Base-by-base conservation (phyloP, 305 asterid genomes). In the Rubia peregrina region DNA sequence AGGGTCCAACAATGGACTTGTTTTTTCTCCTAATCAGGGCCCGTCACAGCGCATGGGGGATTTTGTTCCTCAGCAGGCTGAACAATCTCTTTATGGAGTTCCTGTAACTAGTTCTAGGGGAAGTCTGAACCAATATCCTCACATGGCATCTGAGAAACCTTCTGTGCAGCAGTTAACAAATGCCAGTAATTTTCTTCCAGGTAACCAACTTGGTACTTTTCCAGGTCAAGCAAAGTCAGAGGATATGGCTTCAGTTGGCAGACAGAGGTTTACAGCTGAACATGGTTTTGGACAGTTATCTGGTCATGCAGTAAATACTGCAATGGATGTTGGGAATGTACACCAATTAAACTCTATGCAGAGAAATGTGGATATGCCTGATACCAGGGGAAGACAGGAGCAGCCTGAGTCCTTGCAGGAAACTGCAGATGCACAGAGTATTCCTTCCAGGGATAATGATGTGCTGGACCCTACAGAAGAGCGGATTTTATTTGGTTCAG, bases 401-500 rank as follows among this genome's bases (percentile, higher is more conserved):
- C 74, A 64, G 68, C 86, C 77, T 62, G 85, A 81, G 61, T 74
- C 82, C 71, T 68, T 84, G 61, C 87, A 73, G 63, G 86, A 67
- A 75, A 84, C 78, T 78, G 66, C 79, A 68, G 68, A 77, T 5
- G 67, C 59, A 72, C 80, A 77, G 75, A 76, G 76, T 60, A 57
- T 79, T 61, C 70, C 89, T 44, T 78, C 91, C 40, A 83, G 68
- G 65, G 74, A 86, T 75, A 92, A 87, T 71, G 92, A 78, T 78
- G 75, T 87, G 60, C 87, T 90, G 70, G 97, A 92, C 78, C 97
- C 97, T 60, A 78, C 92, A 61, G 98, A 92, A 85, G 91, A 87
- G 84, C 85, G 85, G 83, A 88, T 92, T 72, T 86, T 92, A 81
- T 92, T 78, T 82, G 97, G 98, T 81, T 87, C 98, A 9, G 98